These are phyloP conservation scores for Pythium biforme DNA, from an alignment of 352 stramenopile genomes.

Conservation along the genomic window DNA sequence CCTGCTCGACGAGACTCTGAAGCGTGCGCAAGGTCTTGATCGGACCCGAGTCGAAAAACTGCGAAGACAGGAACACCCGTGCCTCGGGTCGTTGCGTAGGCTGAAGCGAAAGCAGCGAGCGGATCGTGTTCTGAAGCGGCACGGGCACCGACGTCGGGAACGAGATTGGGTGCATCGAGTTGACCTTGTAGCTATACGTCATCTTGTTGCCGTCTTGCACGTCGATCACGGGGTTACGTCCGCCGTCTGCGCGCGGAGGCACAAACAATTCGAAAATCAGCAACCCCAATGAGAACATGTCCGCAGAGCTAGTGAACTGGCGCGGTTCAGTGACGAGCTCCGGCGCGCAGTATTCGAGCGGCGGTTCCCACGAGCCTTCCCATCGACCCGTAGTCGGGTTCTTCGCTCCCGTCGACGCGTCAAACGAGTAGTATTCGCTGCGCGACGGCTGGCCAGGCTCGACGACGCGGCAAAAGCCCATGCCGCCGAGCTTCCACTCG, in stretches of 20 bases:
- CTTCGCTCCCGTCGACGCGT: conserved; percentile 45
- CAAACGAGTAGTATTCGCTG: conserved; percentile 80
- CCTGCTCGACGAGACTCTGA: conserved; percentile 82
- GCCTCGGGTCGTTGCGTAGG: conserved; percentile 64
- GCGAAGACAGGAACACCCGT: conserved; percentile 73
- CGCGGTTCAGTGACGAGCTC: conserved; percentile 83
- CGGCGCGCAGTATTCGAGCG: conserved; percentile 83
- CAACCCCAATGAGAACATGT: conserved; percentile 87
- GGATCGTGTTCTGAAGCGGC: conserved; percentile 83
- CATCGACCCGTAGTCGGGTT: conserved; percentile 51
- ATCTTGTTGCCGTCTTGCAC: conserved; percentile 87
- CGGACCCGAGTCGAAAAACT: conserved; percentile 84
- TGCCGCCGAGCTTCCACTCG: conserved; percentile 90
- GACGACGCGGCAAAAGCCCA: conserved; percentile 86
- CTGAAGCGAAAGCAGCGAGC: conserved; percentile 64
- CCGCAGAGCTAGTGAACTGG: conserved; percentile 73
- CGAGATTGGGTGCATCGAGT: conserved; percentile 85
- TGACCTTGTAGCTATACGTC: conserved; percentile 87
- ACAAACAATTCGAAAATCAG: conserved; percentile 87
- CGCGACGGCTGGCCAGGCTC: conserved; percentile 79
- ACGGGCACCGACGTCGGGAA: conserved; percentile 78
- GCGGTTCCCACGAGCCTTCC: conserved; percentile 77
- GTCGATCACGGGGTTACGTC: conserved; percentile 78
- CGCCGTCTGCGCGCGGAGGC: conserved; percentile 68
- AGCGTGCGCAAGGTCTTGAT: conserved; percentile 82